These are phyloP conservation scores for Dendrocalamus latiflorus DNA, from an alignment of 202 grass and related monocot genomes.

Conservation along the genomic window DNA sequence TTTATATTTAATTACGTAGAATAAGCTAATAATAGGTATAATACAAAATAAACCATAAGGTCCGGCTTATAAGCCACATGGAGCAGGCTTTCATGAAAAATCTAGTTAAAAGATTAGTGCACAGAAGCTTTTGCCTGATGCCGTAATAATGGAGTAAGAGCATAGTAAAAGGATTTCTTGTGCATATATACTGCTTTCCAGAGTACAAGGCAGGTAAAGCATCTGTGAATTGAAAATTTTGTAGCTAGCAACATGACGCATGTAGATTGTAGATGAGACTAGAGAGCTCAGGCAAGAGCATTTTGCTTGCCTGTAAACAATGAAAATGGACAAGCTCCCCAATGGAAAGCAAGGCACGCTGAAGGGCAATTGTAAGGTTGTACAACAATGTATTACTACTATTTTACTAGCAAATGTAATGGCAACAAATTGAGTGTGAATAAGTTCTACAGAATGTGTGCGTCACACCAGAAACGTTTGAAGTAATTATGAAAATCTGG, in stretches of 20 bases:
- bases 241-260: neutral
- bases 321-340: neutral
- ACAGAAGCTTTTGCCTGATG: neutral
- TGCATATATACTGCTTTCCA: neutral
- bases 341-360: neutral
- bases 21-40: fast-evolving
- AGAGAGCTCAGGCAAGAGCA: neutral
- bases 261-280: neutral
- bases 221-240: conserved; percentile 11
- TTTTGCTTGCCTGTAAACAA: neutral
- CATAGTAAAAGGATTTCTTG: neutral
- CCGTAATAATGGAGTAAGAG: neutral
- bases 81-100: neutral
- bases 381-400: neutral
- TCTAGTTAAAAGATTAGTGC: neutral
- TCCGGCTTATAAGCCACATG: too few relatives aligned
- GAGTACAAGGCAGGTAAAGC: conserved; percentile 43
- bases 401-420: neutral
- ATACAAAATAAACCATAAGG: too few relatives aligned
- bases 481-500: too few relatives aligned
- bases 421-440: neutral
- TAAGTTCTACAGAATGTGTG: neutral
- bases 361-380: neutral
- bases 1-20: too few relatives aligned
- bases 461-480: neutral